Conservation (phyloP, 208 protist species). For the Acanthamoeba royreba region DNA sequence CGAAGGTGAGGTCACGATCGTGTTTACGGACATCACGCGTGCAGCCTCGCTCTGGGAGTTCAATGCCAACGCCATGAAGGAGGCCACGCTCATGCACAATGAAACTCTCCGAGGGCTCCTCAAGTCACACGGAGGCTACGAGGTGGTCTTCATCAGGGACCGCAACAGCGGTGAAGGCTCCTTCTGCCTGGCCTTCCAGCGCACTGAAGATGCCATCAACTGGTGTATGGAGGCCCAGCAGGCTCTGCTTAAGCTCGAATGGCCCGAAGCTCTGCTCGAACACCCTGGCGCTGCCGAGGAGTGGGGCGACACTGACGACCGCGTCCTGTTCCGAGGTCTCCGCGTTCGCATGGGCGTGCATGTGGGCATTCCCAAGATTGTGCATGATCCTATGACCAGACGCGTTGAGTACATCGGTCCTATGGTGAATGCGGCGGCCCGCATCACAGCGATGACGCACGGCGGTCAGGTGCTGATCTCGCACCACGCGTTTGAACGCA, state of each 20-base stretch:
- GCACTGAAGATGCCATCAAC: not conserved
- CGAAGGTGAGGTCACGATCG: not conserved
- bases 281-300: not conserved
- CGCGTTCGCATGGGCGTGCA: constrained; percentile 41
- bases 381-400: not conserved
- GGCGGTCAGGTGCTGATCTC: constrained; percentile 22
- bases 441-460: not conserved
- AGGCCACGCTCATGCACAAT: not conserved
- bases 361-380: not conserved
- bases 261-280: constrained; percentile 27
- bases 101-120: not conserved
- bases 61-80: not conserved
- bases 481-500: not conserved
- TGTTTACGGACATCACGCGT: not conserved
- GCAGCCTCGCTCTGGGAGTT: not conserved
- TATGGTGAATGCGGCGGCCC: not conserved
- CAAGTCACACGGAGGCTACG: not conserved
- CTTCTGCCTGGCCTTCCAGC: constrained; percentile 21
- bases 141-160: not conserved
- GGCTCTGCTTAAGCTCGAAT: not conserved
- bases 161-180: constrained; percentile 33
- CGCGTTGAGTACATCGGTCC: constrained; percentile 2
- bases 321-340: not conserved
- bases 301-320: not conserved
- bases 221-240: constrained; percentile 16